phyloP scores from a whole-genome alignment of 192 early-diverging fungal species.

The Anaeromyces robustus region DNA sequence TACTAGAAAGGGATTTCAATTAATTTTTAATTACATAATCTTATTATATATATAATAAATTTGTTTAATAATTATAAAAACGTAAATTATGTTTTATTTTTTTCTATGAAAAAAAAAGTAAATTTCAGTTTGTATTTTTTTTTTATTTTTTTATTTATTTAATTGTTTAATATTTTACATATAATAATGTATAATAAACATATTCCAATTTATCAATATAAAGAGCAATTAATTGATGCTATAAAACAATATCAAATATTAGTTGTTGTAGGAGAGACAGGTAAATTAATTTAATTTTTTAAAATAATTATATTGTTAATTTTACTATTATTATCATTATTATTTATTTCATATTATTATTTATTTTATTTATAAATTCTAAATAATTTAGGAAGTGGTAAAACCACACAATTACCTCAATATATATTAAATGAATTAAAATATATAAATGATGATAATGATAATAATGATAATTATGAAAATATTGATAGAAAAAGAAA shows the following conservation, averaged over 20 bases:
- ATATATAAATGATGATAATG: neutral
- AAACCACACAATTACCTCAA: neutral
- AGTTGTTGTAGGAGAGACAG: constrained; percentile 34
- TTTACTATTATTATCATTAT: too few species aligned
- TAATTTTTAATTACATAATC: too few species aligned
- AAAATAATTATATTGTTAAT: neutral
- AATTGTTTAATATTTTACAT: too few species aligned
- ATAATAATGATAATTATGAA: neutral
- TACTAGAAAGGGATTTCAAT: too few species aligned
- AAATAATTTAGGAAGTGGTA: neutral
- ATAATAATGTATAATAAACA: neutral
- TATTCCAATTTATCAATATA: constrained; percentile 39
- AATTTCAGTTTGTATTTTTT: too few species aligned
- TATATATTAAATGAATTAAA: neutral
- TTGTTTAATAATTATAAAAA: too few species aligned
- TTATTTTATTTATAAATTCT: too few species aligned
- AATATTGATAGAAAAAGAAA: neutral
- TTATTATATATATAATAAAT: too few species aligned
- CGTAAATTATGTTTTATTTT: too few species aligned
- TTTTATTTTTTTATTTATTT: too few species aligned
- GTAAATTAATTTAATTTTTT: constrained; percentile 13
- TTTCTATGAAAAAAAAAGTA: too few species aligned
- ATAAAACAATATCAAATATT: constrained; percentile 21
- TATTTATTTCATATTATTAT: too few species aligned
- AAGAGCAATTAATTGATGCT: constrained; percentile 22